These are phyloP conservation scores for Globisporangium megalacanthum DNA, from an alignment of 352 stramenopile genomes.

Conservation along the genomic window DNA sequence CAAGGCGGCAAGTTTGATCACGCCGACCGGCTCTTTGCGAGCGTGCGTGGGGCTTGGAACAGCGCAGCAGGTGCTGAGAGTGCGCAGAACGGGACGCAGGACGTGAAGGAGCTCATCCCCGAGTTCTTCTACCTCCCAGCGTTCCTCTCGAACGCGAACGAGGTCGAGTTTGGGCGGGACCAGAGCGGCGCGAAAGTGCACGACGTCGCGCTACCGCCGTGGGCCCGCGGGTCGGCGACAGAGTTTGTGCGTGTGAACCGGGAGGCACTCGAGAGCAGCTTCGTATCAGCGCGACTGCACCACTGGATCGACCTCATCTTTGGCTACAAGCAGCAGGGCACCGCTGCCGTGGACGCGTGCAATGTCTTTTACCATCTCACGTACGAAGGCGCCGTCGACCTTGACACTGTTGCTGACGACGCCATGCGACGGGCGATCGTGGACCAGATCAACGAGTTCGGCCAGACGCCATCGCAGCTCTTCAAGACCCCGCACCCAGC, in stretches of 20 bases:
- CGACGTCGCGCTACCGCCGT: constrained; percentile 92
- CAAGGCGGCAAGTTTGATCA: constrained; percentile 98
- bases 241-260: constrained; percentile 96
- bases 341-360: constrained; percentile 88
- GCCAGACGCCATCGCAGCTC: constrained; percentile 95
- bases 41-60: constrained; percentile 91
- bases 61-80: constrained; percentile 55
- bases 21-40: constrained; percentile 96
- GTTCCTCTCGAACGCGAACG: constrained; percentile 96
- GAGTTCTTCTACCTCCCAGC: constrained; percentile 97
- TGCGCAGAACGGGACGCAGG: constrained; percentile 80
- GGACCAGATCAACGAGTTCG: constrained; percentile 98
- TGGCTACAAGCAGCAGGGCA: constrained; percentile 94
- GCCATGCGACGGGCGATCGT: constrained; percentile 81
- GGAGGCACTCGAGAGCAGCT: constrained; percentile 93
- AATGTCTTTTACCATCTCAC: constrained; percentile 99
- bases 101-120: constrained; percentile 98
- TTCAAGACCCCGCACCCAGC: constrained; percentile 79
- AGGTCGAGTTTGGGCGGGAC: constrained; percentile 92
- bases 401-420: constrained; percentile 78
- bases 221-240: constrained; percentile 89
- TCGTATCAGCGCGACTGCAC: constrained; percentile 94
- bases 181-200: constrained; percentile 79
- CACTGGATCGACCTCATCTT: constrained; percentile 99
- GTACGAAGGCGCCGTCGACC: constrained; percentile 96